phyloP scores from a whole-genome alignment of 805 yeast genomes.

The Hanseniaspora osmophila region DNA sequence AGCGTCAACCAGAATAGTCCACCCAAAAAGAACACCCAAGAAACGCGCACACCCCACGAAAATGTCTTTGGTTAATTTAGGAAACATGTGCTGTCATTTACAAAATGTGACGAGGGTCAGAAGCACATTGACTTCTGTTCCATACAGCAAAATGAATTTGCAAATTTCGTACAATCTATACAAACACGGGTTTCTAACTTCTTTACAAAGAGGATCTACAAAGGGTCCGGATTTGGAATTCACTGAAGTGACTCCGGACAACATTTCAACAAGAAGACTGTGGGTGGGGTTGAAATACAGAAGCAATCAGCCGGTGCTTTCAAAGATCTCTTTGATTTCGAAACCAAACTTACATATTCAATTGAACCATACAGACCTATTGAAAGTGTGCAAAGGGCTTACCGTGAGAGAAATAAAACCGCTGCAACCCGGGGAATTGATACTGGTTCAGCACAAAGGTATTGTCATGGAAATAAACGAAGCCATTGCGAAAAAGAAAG shows the following conservation, averaged over 20 bases:
- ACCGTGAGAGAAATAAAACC: conserved; percentile 66
- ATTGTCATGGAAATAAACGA: conserved; percentile 67
- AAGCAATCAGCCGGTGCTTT: conserved; percentile 62
- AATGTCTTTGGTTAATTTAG: conserved; percentile 80
- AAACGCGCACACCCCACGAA: too few relatives aligned
- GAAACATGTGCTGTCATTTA: conserved; percentile 74
- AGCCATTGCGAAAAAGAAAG: conserved; percentile 57
- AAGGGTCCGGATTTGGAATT: conserved; percentile 71
- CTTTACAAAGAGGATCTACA: conserved; percentile 72
- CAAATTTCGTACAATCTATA: conserved; percentile 74
- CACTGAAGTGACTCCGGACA: conserved; percentile 72
- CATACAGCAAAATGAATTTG: conserved; percentile 69
- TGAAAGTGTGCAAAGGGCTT: conserved; percentile 53
- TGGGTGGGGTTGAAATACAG: conserved; percentile 90
- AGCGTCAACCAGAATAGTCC: background rate
- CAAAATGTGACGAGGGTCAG: conserved; percentile 76
- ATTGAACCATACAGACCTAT: conserved; percentile 49
- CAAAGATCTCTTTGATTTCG: conserved; percentile 56
- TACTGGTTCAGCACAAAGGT: conserved; percentile 43
- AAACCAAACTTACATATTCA: conserved; percentile 72
- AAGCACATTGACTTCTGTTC: conserved; percentile 62
- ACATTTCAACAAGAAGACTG: conserved; percentile 68
- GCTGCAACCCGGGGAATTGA: conserved; percentile 76
- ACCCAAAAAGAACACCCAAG: too few relatives aligned
- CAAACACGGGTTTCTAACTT: conserved; percentile 77